phyloP scores from a whole-genome alignment of 305 asterid genomes.

The Fraxinus sp. region DNA sequence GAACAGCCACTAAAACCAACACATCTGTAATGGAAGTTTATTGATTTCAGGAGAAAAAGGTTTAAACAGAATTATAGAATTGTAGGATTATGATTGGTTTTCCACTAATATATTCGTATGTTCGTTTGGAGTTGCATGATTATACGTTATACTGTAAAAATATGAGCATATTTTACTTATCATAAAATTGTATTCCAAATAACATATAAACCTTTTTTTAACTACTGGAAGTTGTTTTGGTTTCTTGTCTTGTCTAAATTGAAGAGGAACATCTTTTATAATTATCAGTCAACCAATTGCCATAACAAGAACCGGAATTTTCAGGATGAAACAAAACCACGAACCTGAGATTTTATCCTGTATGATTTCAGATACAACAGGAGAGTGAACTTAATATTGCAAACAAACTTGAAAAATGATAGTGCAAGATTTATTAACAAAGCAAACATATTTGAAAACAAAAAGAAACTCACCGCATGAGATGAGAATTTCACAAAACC shows the following conservation, averaged over 20 bases:
- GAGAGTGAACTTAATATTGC: slow-evolving; percentile 48
- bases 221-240: neutral
- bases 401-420: slow-evolving; percentile 21
- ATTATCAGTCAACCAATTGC: neutral
- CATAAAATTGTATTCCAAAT: slow-evolving; percentile 8
- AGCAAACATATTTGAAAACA: slow-evolving; percentile 18
- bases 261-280: neutral
- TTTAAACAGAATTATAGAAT: neutral
- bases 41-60: neutral
- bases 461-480: slow-evolving; percentile 69
- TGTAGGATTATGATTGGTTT: neutral
- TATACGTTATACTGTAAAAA: slow-evolving; percentile 13
- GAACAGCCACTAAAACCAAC: slow-evolving; percentile 17
- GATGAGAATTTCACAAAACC: slow-evolving; percentile 82
- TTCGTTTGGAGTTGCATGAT: slow-evolving; percentile 17
- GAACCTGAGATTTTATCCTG: slow-evolving; percentile 85
- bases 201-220: slow-evolving; percentile 10
- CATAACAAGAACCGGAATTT: slow-evolving; percentile 8
- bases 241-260: slow-evolving; percentile 13
- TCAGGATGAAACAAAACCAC: slow-evolving; percentile 57
- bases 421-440: slow-evolving; percentile 24
- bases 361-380: slow-evolving; percentile 67
- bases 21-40: slow-evolving; percentile 8
- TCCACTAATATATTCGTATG: neutral
- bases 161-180: slow-evolving; percentile 1